phyloP scores from a whole-genome alignment of 2,329 filamentous ascomycete genomes.

The Fusarium chaquense region DNA sequence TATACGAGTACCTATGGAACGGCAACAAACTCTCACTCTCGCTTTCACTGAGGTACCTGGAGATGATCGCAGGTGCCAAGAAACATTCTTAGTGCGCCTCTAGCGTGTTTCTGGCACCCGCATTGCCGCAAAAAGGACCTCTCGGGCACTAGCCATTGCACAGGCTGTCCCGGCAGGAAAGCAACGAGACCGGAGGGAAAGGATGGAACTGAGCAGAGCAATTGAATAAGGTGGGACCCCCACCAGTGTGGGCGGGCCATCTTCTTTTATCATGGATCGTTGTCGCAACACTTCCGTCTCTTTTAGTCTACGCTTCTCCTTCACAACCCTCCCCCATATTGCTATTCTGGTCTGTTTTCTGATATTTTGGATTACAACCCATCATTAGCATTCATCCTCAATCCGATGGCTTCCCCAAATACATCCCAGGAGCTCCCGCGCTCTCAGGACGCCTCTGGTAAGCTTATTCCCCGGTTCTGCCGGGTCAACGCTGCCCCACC shows the following conservation, averaged over 20 bases:
- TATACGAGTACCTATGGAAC: not conserved
- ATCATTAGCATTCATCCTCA: slow-evolving; percentile 27
- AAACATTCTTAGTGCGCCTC: slow-evolving; percentile 35
- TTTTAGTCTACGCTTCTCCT: slow-evolving; percentile 40
- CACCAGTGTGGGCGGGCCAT: slow-evolving; percentile 41
- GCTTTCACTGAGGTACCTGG: slow-evolving; percentile 11
- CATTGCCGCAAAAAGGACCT: slow-evolving; percentile 20
- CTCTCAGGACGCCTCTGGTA: slow-evolving; percentile 43
- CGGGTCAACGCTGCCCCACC: slow-evolving; percentile 47
- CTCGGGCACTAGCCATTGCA: slow-evolving; percentile 17
- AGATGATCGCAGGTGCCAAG: slow-evolving; percentile 28
- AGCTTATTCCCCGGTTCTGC: slow-evolving; percentile 45
- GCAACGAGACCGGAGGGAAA: slow-evolving; percentile 22
- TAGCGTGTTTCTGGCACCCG: slow-evolving; percentile 40
- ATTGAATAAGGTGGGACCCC: slow-evolving; percentile 39
- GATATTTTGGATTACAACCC: slow-evolving; percentile 20
- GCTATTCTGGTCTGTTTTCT: slow-evolving; percentile 31
- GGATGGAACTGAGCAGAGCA: slow-evolving; percentile 8
- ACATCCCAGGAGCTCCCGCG: slow-evolving; percentile 35
- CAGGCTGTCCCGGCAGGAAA: slow-evolving; percentile 9
- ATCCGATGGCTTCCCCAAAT: slow-evolving; percentile 40
- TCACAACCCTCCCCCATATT: slow-evolving; percentile 32
- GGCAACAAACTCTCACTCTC: not conserved
- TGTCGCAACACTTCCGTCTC: slow-evolving; percentile 43
- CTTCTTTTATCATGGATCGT: slow-evolving; percentile 47